phyloP scores from a whole-genome alignment of 805 yeast genomes.

The Cyberlindnera petersonii region DNA sequence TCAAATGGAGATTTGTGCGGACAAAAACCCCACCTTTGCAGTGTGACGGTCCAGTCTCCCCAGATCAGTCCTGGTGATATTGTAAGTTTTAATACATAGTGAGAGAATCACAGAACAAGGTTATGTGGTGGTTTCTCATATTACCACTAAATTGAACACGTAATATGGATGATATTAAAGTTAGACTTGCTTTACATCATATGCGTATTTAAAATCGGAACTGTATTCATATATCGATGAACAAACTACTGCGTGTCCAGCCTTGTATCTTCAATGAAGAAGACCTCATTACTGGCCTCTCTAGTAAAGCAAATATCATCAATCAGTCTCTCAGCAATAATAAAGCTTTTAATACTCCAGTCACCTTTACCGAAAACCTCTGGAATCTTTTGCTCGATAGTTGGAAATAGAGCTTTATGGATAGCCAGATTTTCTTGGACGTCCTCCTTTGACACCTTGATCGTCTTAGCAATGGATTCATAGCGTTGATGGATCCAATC shows the following conservation, averaged over 20 bases:
- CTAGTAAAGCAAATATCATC: conserved; percentile 47
- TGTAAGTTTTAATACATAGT: too few species aligned
- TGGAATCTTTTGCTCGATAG: conserved; percentile 45
- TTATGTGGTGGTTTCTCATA: too few species aligned
- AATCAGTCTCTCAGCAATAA: conserved; percentile 47
- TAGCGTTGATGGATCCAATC: conserved; percentile 45
- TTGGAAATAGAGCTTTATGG: conserved; percentile 51
- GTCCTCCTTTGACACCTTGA: conserved; percentile 47
- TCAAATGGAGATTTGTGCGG: too few species aligned
- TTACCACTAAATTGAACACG: too few species aligned
- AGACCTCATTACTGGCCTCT: conserved; percentile 33
- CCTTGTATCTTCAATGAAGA: conserved; percentile 28
- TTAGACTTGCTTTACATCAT: too few species aligned
- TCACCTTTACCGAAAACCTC: conserved; percentile 51
- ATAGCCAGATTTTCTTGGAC: conserved; percentile 49
- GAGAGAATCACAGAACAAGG: too few species aligned
- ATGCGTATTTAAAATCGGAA: too few species aligned
- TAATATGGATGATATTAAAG: too few species aligned
- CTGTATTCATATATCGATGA: too few species aligned
- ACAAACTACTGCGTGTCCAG: conserved; percentile 1
- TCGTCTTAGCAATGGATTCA: conserved; percentile 33
- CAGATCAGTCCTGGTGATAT: too few species aligned
- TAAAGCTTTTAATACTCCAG: conserved; percentile 40
- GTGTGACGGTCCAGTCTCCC: too few species aligned
- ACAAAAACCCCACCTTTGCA: too few species aligned